These are phyloP conservation scores for Knufia petricola DNA, from an alignment of 2,329 filamentous ascomycete species.

Conservation along the genomic window DNA sequence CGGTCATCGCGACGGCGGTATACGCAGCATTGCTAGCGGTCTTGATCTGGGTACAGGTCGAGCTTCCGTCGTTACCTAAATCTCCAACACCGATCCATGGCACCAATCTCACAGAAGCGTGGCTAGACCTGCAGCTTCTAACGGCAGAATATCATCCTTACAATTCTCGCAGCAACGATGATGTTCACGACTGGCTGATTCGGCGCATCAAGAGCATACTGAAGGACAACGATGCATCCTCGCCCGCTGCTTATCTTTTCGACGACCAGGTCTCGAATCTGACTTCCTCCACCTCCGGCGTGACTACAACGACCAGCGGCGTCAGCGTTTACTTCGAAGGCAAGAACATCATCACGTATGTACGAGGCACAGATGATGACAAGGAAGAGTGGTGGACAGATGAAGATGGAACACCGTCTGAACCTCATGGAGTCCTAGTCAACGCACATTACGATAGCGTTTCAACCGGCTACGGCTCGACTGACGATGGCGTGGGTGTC, in stretches of 20 bases:
- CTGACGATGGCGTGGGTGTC: constrained; percentile 85
- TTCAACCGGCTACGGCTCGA: constrained; percentile 83
- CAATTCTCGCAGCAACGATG: constrained; percentile 75
- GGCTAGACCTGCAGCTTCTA: constrained; percentile 69
- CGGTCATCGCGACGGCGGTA: constrained; percentile 62
- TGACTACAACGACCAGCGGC: constrained; percentile 29
- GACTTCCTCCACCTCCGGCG: constrained; percentile 49
- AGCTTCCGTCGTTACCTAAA: constrained; percentile 58
- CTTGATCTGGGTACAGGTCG: constrained; percentile 64
- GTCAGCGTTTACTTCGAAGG: constrained; percentile 75
- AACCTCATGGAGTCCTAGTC: constrained; percentile 71
- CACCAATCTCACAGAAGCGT: constrained; percentile 75
- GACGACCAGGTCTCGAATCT: constrained; percentile 72
- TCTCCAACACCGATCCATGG: constrained; percentile 48
- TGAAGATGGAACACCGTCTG: constrained; percentile 40
- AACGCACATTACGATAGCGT: constrained; percentile 96
- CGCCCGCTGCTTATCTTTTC: constrained; percentile 51
- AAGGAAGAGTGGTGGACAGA: constrained; percentile 63
- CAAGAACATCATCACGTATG: constrained; percentile 84
- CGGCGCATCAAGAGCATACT: constrained; percentile 61
- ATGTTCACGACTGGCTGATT: constrained; percentile 67
- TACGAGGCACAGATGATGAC: constrained; percentile 69
- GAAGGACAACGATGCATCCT: constrained; percentile 44
- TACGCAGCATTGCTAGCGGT: constrained; percentile 71
- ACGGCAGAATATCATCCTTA: constrained; percentile 75